A percentile compares a stretch with the other conserved stretches of the same genome.
Conservation (phyloP, 164 flowering plant species). For the Umbilicus rupestris region DNA sequence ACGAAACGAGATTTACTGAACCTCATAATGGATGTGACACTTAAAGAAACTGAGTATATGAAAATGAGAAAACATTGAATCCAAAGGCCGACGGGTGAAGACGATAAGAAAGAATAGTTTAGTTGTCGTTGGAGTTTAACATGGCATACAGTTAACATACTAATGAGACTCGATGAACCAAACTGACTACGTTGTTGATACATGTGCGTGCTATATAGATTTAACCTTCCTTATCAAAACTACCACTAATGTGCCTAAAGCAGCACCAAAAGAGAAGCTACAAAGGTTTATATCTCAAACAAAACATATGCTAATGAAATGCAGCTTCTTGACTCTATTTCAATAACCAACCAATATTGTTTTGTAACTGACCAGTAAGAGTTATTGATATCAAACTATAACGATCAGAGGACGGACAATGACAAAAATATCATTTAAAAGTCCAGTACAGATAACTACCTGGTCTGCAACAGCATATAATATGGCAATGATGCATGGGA, state of each 20-base stretch:
- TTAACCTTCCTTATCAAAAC: background rate
- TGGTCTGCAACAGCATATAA: slow-evolving; percentile 68
- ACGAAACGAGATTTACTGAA: background rate
- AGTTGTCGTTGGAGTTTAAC: background rate
- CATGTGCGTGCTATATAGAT: too few relatives aligned
- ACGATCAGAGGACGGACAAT: background rate
- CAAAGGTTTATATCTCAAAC: background rate
- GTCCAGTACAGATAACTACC: slow-evolving; percentile 28
- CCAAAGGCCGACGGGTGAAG: background rate
- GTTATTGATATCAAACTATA: background rate
- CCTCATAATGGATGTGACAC: background rate
- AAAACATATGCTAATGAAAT: background rate
- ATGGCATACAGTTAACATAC: background rate
- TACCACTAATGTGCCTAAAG: background rate
- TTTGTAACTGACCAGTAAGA: too few relatives aligned
- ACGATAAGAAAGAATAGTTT: background rate
- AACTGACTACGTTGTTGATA: background rate
- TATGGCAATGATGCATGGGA: slow-evolving; percentile 76
- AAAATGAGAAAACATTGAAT: background rate
- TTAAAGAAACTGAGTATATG: background rate
- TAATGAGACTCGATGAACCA: background rate
- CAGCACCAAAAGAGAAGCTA: too few relatives aligned
- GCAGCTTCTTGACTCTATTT: background rate
- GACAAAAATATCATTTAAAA: background rate
- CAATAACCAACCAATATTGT: background rate